Evolutionary conservation across 148 eudicot species (phyloP).

Genomic region (Chenopodium formosanum): DNA sequence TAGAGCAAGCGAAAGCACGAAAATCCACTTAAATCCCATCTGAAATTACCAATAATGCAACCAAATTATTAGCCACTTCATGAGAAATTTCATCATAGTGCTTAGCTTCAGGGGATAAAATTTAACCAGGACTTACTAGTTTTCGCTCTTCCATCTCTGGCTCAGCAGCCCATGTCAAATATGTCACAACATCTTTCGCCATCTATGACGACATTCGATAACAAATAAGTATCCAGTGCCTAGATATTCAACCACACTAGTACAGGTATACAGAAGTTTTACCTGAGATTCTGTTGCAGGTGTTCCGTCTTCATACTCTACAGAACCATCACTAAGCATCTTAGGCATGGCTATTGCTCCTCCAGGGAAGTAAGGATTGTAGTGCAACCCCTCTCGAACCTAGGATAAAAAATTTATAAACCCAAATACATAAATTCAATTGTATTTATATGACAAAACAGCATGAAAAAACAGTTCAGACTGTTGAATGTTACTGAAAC

Average conservation of each 20-base stretch:
- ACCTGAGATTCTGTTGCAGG: slow-evolving; percentile 96
- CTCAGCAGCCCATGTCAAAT: slow-evolving; percentile 77
- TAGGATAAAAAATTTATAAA: slow-evolving; percentile 10
- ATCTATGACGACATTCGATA: slow-evolving; percentile 42
- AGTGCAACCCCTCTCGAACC: slow-evolving; percentile 80
- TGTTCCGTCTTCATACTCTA: slow-evolving; percentile 90
- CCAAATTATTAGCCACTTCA: background rate
- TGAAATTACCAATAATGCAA: background rate
- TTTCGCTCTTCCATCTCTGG: slow-evolving; percentile 94
- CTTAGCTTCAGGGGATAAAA: background rate
- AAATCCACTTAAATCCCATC: slow-evolving; percentile 35
- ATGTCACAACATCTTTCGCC: slow-evolving; percentile 85
- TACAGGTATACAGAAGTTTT: background rate
- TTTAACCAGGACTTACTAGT: slow-evolving; percentile 37
- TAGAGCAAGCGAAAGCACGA: slow-evolving; percentile 28
- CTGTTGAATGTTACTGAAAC: slow-evolving; percentile 37
- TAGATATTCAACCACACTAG: background rate
- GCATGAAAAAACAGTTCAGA: background rate
- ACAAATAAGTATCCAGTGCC: background rate
- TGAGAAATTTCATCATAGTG: background rate
- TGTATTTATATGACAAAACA: background rate
- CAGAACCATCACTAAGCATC: slow-evolving; percentile 84
- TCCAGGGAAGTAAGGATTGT: slow-evolving; percentile 93
- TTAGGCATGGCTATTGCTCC: slow-evolving; percentile 96
- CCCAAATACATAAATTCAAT: background rate